Conservation (phyloP, 164 flowering plant species). For the Piper longum region DNA sequence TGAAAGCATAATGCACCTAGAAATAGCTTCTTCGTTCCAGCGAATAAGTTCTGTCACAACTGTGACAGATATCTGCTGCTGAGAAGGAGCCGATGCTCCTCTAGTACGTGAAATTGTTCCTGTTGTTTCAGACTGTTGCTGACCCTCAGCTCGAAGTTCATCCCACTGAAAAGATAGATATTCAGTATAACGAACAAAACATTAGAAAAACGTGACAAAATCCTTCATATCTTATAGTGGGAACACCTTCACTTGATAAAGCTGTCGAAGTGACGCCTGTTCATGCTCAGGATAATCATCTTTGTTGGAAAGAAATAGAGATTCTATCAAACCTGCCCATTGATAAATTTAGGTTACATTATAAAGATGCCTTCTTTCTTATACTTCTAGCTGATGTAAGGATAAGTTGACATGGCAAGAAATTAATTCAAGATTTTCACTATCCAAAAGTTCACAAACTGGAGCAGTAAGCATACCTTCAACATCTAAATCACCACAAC, state of each 20-base stretch:
- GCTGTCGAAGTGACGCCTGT: conserved; percentile 80
- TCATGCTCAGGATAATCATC: conserved; percentile 95
- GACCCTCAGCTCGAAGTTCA: conserved; percentile 75
- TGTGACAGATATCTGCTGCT: conserved; percentile 90
- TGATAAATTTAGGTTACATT: neutral
- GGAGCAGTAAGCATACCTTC: conserved; percentile 39
- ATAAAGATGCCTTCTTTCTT: neutral
- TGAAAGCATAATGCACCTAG: conserved; percentile 83
- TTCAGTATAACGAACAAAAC: conserved; percentile 3
- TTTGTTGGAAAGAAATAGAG: conserved; percentile 69
- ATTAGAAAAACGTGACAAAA: neutral
- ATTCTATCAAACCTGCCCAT: conserved; percentile 73
- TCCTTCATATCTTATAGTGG: neutral
- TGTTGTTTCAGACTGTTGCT: conserved; percentile 50
- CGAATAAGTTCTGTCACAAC: conserved; percentile 96
- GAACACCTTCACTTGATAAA: conserved; percentile 68
- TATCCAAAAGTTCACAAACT: neutral
- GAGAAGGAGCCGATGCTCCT: conserved; percentile 71
- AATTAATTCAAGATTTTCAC: neutral
- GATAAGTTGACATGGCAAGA: neutral
- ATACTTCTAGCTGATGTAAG: neutral
- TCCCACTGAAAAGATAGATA: conserved; percentile 46
- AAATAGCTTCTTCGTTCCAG: conserved; percentile 99
- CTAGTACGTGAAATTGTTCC: conserved; percentile 86
- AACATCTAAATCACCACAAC: conserved; percentile 98